Evolutionary conservation across 2,329 filamentous ascomycete species (phyloP), one percentile per base, ranked within the genome.

Genomic region (Gremmenia infestans): DNA sequence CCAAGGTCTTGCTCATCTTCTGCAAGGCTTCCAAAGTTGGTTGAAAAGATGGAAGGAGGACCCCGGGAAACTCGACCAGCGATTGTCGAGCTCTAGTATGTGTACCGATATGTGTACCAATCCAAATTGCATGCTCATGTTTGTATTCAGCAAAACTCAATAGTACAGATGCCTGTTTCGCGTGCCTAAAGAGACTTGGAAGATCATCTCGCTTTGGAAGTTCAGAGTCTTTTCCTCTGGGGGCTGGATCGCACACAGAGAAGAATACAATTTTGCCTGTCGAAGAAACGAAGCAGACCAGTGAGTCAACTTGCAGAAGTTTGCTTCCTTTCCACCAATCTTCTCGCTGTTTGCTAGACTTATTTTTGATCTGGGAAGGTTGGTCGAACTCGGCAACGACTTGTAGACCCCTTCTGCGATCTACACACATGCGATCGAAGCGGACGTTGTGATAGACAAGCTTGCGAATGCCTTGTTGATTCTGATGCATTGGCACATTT

Each of bases 1-100:
- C 63, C 0, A 69, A 68, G 15, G 58, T 70, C 12, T 63, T 61
- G 9, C 73, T 75, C 72, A 85, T 81, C 1, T 68, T 65, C 63
- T 87, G 81, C 2, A 88, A 70, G 0, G 78, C 79, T 45, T 73
- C 68, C 0, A 87, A 72, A 0, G 79, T 84, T 25, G 81, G 79
- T 25, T 76, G 70, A 60, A 87, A 87, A 0, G 83, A 76, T 0
- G 78, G 76, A 2, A 85, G 70, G 2, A 87, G 67, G 4, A 87
- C 71, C 0, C 79, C 80, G 0, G 83, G 84, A 54, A 87, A 86
- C 59, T 87, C 84, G 1, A 87, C 74, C 0, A 87, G 72, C 22
- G 58, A 63, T 56, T 63, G 58, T 17, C 60, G 57, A 50, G 57
- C 51, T 55, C 62, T 60, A 42, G 54, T 52, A 54, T 52, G 19